Evolutionary conservation across 371 early-diverging fungal species (phyloP).

Genomic region (Rhizopus arrhizus): DNA sequence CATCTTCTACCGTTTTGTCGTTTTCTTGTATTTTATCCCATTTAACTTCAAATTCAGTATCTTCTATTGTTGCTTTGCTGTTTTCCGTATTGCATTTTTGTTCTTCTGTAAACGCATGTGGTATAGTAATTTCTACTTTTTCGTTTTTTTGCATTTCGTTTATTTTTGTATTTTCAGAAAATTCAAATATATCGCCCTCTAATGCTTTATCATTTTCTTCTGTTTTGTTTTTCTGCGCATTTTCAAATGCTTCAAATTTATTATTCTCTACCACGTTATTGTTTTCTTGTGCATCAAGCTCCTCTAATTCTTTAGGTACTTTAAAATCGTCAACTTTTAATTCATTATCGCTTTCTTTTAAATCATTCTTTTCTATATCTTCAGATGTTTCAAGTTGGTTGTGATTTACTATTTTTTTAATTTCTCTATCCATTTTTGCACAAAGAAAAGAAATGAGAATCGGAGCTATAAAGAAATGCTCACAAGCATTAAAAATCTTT

Average conservation of each 20-base stretch:
- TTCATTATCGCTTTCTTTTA: no score
- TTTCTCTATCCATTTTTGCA: no score
- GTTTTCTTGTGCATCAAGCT: no score
- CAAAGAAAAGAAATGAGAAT: no score
- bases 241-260: background rate
- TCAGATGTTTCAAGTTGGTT: no score
- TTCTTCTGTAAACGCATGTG: constrained; percentile 7
- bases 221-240: background rate
- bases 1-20: background rate
- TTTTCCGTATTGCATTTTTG: background rate
- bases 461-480: no score
- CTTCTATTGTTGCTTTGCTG: background rate
- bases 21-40: background rate
- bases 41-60: constrained; percentile 10
- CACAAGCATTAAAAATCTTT: no score
- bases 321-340: no score
- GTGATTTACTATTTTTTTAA: no score
- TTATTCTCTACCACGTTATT: background rate
- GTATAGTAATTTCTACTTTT: background rate
- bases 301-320: no score
- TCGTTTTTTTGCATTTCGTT: background rate
- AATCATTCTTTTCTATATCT: no score
- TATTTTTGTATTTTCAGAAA: background rate
- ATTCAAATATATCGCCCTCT: background rate
- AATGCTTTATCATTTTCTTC: no score